A percentile compares a stretch with the other conserved stretches of the same genome.
Evolutionary conservation across 1,284 basidiomycete species (phyloP).

Genomic region (Pisolithus thermaeus): DNA sequence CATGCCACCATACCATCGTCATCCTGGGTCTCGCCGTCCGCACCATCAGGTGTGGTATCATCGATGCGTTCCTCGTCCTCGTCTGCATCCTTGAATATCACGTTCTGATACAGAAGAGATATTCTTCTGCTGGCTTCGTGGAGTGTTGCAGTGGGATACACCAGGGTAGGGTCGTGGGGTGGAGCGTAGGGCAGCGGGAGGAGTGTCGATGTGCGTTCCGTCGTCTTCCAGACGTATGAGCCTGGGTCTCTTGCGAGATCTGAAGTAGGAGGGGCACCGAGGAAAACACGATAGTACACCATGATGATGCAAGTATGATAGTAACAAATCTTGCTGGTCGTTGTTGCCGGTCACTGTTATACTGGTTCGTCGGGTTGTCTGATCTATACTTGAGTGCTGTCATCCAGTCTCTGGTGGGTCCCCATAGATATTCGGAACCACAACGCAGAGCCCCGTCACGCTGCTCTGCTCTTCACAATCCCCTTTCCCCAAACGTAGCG

Average conservation of each 20-base stretch:
- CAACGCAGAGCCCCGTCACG: no score
- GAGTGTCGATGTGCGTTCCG: background rate
- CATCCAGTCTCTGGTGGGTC: no score
- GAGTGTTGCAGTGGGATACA: conserved; percentile 44
- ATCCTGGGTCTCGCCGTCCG: conserved; percentile 4
- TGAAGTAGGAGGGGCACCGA: conserved; percentile 40
- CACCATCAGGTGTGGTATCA: conserved; percentile 12
- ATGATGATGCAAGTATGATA: conserved; percentile 8
- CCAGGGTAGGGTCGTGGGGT: conserved; percentile 11
- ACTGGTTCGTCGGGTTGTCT: no score
- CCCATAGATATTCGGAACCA: no score
- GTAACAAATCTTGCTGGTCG: no score
- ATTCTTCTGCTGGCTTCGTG: conserved; percentile 58
- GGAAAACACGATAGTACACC: conserved; percentile 36
- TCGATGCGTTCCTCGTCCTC: conserved; percentile 24
- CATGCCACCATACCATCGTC: background rate
- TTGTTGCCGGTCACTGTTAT: no score
- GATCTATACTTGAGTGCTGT: no score
- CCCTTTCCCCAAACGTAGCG: no score
- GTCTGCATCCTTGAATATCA: conserved; percentile 48
- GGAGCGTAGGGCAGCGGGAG: conserved; percentile 12
- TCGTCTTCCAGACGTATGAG: conserved; percentile 37
- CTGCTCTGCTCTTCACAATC: no score
- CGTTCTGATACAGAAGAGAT: conserved; percentile 59
- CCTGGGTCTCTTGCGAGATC: conserved; percentile 24